Conservation (phyloP, 2,329 filamentous ascomycete genomes). For the Hypoxylon sp. region DNA sequence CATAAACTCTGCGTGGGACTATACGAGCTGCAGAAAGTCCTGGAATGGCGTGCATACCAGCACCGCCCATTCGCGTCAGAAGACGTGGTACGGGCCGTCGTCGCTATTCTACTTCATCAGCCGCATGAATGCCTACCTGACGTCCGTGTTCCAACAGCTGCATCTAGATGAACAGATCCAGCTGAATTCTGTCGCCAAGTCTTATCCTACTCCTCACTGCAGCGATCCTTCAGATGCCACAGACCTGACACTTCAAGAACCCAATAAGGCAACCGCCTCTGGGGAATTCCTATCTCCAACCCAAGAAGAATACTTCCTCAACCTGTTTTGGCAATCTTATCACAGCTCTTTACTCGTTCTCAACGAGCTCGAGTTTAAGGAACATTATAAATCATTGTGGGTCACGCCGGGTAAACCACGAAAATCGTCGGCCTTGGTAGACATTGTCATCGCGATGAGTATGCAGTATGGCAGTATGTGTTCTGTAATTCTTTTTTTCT, state of each 20-base stretch:
- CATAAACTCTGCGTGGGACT: constrained; percentile 10
- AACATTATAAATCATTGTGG: constrained; percentile 55
- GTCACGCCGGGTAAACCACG: constrained; percentile 37
- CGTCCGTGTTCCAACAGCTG: constrained; percentile 42
- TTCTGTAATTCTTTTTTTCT: constrained; percentile 22
- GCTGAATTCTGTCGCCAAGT: constrained; percentile 36
- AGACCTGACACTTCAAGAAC: too few species aligned
- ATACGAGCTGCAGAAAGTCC: too few species aligned
- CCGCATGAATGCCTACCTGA: constrained; percentile 48
- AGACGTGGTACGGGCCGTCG: constrained; percentile 52
- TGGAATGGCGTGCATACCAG: constrained; percentile 50
- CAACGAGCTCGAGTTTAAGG: constrained; percentile 53
- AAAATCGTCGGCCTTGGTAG: constrained; percentile 57
- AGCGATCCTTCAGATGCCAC: too few species aligned
- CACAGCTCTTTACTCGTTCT: constrained; percentile 53
- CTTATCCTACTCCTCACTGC: too few species aligned
- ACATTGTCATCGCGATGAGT: constrained; percentile 60
- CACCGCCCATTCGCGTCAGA: constrained; percentile 45
- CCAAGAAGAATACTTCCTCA: constrained; percentile 57
- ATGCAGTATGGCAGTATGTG: constrained; percentile 56
- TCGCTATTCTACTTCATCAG: constrained; percentile 53
- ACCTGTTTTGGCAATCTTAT: constrained; percentile 57
- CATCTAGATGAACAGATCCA: constrained; percentile 40
- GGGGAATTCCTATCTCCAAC: constrained; percentile 46
- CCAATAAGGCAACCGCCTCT: too few species aligned